phyloP scores from a whole-genome alignment of 2,329 filamentous ascomycete species.

The Botrytis galanthina region DNA sequence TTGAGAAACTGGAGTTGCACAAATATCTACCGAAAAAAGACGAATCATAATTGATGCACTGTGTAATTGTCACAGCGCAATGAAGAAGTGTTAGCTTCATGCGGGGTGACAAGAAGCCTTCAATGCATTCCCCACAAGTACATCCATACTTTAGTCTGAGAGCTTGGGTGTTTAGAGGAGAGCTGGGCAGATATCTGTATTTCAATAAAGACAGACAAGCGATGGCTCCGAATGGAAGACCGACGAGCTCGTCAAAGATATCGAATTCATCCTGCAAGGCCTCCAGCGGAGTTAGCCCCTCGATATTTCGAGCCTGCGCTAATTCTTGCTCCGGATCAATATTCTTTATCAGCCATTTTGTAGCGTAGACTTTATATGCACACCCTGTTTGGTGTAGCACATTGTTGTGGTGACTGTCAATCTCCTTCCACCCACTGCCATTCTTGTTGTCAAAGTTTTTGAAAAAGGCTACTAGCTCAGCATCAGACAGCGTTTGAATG shows the following conservation, averaged over 20 bases:
- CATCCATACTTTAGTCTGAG: slow-evolving; percentile 40
- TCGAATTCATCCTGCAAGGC: slow-evolving; percentile 37
- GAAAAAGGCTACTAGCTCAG: slow-evolving; percentile 14
- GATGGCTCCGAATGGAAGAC: slow-evolving; percentile 34
- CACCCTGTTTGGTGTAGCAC: slow-evolving; percentile 26
- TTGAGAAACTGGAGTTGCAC: neutral
- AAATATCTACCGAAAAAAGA: neutral
- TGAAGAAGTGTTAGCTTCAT: slow-evolving; percentile 37
- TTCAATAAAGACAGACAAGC: neutral
- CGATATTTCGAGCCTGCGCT: slow-evolving; percentile 32
- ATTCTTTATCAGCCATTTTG: slow-evolving; percentile 36
- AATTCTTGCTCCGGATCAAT: slow-evolving; percentile 22
- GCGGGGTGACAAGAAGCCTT: slow-evolving; percentile 42
- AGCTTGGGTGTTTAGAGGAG: neutral
- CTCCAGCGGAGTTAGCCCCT: slow-evolving; percentile 40
- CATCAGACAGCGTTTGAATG: neutral
- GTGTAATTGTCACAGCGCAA: neutral
- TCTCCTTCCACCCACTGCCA: slow-evolving; percentile 19
- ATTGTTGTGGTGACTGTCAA: slow-evolving; percentile 24
- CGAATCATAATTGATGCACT: neutral
- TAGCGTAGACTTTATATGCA: slow-evolving; percentile 18
- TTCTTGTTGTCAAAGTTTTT: slow-evolving; percentile 5
- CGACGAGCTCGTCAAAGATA: slow-evolving; percentile 36
- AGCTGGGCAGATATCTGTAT: neutral
- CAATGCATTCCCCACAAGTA: slow-evolving; percentile 42